phyloP scores from a whole-genome alignment of 2,329 filamentous ascomycete species.

The Ceratocystis colombiana region DNA sequence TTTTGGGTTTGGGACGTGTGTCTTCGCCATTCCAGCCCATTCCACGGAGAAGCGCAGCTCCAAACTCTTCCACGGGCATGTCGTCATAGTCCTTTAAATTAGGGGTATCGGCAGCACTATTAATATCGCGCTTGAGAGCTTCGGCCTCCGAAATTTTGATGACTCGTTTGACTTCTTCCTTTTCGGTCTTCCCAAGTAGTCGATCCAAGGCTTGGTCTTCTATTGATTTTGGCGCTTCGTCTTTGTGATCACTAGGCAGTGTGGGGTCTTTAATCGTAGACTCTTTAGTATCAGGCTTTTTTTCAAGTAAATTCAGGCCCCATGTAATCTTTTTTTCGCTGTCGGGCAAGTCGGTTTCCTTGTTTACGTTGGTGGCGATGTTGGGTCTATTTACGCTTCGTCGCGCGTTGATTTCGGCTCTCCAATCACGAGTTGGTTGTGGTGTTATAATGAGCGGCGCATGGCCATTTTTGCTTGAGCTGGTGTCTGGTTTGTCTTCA shows the following conservation, averaged over 20 bases:
- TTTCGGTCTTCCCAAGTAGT: conserved; percentile 46
- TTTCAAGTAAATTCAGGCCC: conserved; percentile 34
- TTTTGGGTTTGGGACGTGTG: conserved; percentile 44
- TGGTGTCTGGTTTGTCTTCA: conserved; percentile 10
- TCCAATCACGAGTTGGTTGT: conserved; percentile 23
- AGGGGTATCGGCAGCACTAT: conserved; percentile 61
- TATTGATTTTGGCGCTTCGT: conserved; percentile 27
- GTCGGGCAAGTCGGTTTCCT: conserved; percentile 32
- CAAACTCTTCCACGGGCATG: conserved; percentile 90
- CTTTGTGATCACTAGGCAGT: conserved; percentile 7
- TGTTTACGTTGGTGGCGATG: background rate
- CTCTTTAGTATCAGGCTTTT: background rate
- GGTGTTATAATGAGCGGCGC: conserved; percentile 25
- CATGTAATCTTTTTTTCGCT: conserved; percentile 47
- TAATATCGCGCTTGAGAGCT: conserved; percentile 60
- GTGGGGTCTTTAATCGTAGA: background rate
- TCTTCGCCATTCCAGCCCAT: conserved; percentile 86
- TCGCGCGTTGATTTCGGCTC: conserved; percentile 24
- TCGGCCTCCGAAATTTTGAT: conserved; percentile 53
- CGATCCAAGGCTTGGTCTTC: conserved; percentile 55
- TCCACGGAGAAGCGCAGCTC: conserved; percentile 74
- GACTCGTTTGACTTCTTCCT: conserved; percentile 37
- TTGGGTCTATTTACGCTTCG: background rate
- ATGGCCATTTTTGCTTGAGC: conserved; percentile 9
- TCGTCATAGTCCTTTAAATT: conserved; percentile 76